Conservation (phyloP, 1,284 basidiomycete species). For the Thelephora terrestris region DNA sequence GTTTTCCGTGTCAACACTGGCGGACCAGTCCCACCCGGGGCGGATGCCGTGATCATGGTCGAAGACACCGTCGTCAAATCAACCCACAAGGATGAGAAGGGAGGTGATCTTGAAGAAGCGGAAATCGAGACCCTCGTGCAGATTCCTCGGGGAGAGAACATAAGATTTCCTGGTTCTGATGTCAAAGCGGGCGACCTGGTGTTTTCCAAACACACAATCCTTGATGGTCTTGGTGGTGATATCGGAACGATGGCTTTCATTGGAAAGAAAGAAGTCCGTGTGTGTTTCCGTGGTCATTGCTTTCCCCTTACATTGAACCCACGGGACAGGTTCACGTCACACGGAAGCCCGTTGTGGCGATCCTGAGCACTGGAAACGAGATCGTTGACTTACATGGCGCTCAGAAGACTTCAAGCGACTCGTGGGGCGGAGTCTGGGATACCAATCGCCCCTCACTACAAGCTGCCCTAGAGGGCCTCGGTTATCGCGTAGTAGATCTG, state of each 20-base stretch:
- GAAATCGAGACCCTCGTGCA: constrained; percentile 59
- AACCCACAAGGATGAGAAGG: constrained; percentile 24
- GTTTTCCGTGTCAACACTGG: constrained; percentile 78
- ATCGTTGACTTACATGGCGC: constrained; percentile 53
- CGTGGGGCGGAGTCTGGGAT: constrained; percentile 70
- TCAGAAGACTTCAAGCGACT: constrained; percentile 24
- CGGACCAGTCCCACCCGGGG: constrained; percentile 61
- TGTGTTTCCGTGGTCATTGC: not conserved
- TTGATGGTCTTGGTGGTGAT: constrained; percentile 68
- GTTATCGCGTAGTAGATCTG: constrained; percentile 72
- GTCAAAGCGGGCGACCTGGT: constrained; percentile 60
- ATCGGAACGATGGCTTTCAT: constrained; percentile 80
- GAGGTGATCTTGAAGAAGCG: constrained; percentile 45
- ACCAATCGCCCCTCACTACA: constrained; percentile 76
- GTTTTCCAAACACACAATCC: constrained; percentile 47
- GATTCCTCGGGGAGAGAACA: constrained; percentile 60
- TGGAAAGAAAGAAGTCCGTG: constrained; percentile 53
- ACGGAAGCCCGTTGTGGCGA: constrained; percentile 64
- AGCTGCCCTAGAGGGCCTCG: constrained; percentile 60
- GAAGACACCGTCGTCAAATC: constrained; percentile 75
- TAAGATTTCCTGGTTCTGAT: constrained; percentile 67
- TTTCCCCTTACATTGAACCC: not conserved
- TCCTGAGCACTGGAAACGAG: constrained; percentile 83
- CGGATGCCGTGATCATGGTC: constrained; percentile 83
- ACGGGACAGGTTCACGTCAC: constrained; percentile 47